Evolutionary conservation across 768 basidiomycete genomes (phyloP).

Genomic region (Dacryopinax primogenitus): DNA sequence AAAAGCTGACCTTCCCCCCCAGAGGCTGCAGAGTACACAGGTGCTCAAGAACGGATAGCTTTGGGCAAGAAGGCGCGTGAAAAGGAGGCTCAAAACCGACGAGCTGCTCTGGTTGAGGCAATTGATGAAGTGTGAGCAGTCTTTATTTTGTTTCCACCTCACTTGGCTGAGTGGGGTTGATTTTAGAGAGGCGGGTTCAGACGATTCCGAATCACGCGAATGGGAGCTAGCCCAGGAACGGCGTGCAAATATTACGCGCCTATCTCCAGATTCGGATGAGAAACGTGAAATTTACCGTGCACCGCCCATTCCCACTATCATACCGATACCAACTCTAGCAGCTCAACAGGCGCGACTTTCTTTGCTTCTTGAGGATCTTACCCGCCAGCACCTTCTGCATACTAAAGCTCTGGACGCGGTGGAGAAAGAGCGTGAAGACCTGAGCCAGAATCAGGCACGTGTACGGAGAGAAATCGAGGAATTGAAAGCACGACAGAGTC

Average conservation of each 20-base stretch:
- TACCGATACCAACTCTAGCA: constrained; percentile 47
- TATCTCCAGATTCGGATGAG: constrained; percentile 9
- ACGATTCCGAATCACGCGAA: constrained; percentile 44
- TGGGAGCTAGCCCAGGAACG: constrained; percentile 79
- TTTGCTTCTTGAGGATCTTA: constrained; percentile 36
- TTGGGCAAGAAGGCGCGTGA: constrained; percentile 73
- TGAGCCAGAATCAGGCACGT: constrained; percentile 56
- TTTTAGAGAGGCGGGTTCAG: constrained; percentile 62
- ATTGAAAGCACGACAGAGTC: too few relatives aligned
- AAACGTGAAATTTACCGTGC: neutral
- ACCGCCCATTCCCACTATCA: constrained; percentile 39
- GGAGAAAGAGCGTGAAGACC: constrained; percentile 47
- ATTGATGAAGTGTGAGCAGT: constrained; percentile 63
- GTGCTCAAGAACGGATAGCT: constrained; percentile 73
- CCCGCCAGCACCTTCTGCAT: constrained; percentile 40
- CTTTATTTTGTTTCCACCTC: neutral
- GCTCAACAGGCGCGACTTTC: constrained; percentile 45
- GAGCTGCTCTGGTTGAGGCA: constrained; percentile 63
- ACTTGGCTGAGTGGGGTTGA: neutral
- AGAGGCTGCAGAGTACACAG: constrained; percentile 83
- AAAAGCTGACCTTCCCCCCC: neutral
- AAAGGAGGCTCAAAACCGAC: constrained; percentile 49
- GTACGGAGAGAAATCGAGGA: constrained; percentile 59
- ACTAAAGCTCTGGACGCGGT: constrained; percentile 44
- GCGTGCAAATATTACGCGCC: constrained; percentile 48